Evolutionary conservation across 2,329 filamentous ascomycete species (phyloP).

Genomic region (Monosporascus sp.): DNA sequence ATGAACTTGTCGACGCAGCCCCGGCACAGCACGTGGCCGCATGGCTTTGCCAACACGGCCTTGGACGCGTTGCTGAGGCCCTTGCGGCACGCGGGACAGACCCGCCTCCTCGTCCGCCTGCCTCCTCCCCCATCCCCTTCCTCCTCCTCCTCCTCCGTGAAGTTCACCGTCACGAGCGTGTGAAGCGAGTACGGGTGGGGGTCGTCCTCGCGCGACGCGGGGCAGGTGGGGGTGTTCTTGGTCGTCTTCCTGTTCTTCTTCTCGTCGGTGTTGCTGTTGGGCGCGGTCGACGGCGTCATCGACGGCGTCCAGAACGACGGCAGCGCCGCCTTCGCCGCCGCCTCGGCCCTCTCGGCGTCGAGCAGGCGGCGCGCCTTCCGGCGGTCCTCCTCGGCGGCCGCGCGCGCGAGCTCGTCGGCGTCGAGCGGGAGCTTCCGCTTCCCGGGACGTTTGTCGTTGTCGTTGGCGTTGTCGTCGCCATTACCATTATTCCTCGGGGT

Average conservation of each 20-base stretch:
- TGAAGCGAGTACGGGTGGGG: conserved; percentile 76
- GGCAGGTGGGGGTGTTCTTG: conserved; percentile 70
- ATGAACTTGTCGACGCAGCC: conserved; percentile 83
- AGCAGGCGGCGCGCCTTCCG: conserved; percentile 64
- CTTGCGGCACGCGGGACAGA: conserved; percentile 83
- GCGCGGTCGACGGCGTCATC: conserved; percentile 59
- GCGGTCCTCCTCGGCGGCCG: conserved; percentile 65
- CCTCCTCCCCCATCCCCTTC: conserved; percentile 18
- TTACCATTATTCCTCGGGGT: not conserved
- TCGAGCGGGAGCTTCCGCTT: conserved; percentile 79
- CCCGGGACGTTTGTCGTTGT: conserved; percentile 35
- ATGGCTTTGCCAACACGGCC: conserved; percentile 78
- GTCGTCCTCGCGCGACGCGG: conserved; percentile 60
- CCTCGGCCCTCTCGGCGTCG: conserved; percentile 71
- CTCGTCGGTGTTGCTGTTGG: conserved; percentile 52
- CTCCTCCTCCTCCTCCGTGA: conserved; percentile 63
- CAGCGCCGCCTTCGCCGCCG: conserved; percentile 61
- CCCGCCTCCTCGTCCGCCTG: conserved; percentile 31
- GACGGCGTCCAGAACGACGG: conserved; percentile 93
- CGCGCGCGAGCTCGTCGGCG: conserved; percentile 66
- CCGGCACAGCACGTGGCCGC: conserved; percentile 86
- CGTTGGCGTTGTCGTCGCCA: conserved; percentile 22
- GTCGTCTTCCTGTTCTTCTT: conserved; percentile 52
- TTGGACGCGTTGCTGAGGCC: conserved; percentile 74
- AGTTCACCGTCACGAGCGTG: conserved; percentile 68